These are phyloP conservation scores for Litchi chinensis DNA, from an alignment of 345 rosid genomes.

Conservation along the genomic window DNA sequence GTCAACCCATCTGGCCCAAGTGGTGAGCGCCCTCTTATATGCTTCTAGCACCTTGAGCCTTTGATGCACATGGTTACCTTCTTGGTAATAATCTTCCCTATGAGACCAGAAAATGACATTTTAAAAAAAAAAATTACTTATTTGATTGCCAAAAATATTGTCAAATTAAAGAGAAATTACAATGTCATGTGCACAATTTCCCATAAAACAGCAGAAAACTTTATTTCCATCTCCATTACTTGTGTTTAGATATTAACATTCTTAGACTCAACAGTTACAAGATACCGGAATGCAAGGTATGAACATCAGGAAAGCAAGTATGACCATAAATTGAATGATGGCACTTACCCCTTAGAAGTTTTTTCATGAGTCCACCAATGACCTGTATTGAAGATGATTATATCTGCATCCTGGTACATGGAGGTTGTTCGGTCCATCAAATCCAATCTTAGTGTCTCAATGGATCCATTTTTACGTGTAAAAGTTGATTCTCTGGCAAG, in stretches of 20 bases:
- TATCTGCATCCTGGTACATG: conserved; percentile 76
- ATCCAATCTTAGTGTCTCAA: conserved; percentile 84
- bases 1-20: conserved; percentile 93
- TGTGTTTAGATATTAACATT: not conserved
- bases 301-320: not conserved
- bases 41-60: conserved; percentile 83
- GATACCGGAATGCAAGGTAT: not conserved
- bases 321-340: not conserved
- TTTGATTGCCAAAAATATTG: not conserved
- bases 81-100: conserved; percentile 88
- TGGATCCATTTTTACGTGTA: conserved; percentile 46
- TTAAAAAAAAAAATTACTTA: not conserved
- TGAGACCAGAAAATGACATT: conserved; percentile 10
- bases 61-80: conserved; percentile 69
- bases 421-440: conserved; percentile 73
- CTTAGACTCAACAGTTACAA: not conserved
- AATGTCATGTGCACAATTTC: not conserved
- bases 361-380: conserved; percentile 99
- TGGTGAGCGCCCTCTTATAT: conserved; percentile 68
- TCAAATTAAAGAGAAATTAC: not conserved
- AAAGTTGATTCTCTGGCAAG: conserved; percentile 80
- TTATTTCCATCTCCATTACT: not conserved
- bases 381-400: conserved; percentile 84
- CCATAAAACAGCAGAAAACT: not conserved
- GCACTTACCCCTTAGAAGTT: conserved; percentile 77